phyloP scores from a whole-genome alignment of 169 alveolate species.

The Cryptosporidium meleagridis region DNA sequence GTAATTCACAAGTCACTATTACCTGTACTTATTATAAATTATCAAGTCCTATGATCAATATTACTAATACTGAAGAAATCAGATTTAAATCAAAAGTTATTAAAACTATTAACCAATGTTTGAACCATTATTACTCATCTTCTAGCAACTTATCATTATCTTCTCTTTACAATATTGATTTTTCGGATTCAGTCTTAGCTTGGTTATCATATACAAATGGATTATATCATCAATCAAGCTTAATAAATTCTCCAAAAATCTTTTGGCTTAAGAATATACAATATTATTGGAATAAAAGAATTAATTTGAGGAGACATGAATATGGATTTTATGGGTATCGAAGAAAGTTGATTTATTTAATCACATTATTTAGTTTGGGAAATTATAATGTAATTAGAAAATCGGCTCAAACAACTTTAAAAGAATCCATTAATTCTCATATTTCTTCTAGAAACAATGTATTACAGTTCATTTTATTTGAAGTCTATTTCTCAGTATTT shows the following conservation, averaged over 20 bases:
- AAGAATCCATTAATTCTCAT: slow-evolving; percentile 54
- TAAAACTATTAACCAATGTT: slow-evolving; percentile 25
- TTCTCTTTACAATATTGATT: slow-evolving; percentile 55
- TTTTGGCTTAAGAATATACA: slow-evolving; percentile 61
- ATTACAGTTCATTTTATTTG: slow-evolving; percentile 32
- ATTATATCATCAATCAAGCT: slow-evolving; percentile 25
- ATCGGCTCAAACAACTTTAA: slow-evolving; percentile 44
- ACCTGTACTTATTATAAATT: not conserved
- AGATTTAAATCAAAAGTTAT: slow-evolving; percentile 28
- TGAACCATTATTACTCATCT: slow-evolving; percentile 65
- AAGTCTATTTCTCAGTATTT: slow-evolving; percentile 19
- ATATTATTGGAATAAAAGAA: slow-evolving; percentile 64
- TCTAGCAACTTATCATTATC: slow-evolving; percentile 46
- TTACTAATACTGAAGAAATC: slow-evolving; percentile 48
- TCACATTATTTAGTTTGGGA: slow-evolving; percentile 39
- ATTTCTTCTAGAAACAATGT: slow-evolving; percentile 27
- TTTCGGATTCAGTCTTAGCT: slow-evolving; percentile 44
- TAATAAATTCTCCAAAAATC: slow-evolving; percentile 21
- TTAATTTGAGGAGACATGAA: slow-evolving; percentile 41
- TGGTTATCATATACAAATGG: slow-evolving; percentile 72
- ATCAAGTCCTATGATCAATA: not conserved
- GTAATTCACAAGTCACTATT: not conserved
- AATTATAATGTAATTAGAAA: slow-evolving; percentile 35
- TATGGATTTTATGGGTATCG: slow-evolving; percentile 39
- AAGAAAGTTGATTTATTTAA: slow-evolving; percentile 17